Conservation (phyloP, 768 basidiomycete species). For the Cystobasidiopsis lactophilus region DNA sequence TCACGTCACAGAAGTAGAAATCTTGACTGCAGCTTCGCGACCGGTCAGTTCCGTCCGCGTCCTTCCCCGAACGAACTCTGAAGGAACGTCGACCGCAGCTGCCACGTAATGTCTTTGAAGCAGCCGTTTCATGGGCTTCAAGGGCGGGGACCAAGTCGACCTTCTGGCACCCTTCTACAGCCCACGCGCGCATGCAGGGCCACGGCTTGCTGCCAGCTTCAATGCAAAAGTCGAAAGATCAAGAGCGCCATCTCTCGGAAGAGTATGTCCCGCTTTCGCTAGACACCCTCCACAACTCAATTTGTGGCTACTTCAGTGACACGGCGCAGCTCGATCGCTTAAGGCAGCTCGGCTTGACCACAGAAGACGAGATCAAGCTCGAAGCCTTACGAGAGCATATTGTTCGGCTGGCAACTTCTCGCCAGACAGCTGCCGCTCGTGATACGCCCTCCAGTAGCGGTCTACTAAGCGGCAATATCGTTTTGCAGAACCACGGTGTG, state of each 20-base stretch:
- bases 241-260: slow-evolving; percentile 32
- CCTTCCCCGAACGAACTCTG: not conserved
- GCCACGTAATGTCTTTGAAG: slow-evolving; percentile 54
- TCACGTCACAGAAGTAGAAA: slow-evolving; percentile 44
- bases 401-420: slow-evolving; percentile 67
- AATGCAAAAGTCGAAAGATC: not conserved
- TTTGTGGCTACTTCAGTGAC: slow-evolving; percentile 37
- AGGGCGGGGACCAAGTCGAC: slow-evolving; percentile 45
- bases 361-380: slow-evolving; percentile 61
- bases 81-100: slow-evolving; percentile 28
- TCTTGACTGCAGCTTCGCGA: slow-evolving; percentile 54
- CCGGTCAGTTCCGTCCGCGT: slow-evolving; percentile 35
- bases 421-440: slow-evolving; percentile 37
- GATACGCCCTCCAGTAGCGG: slow-evolving; percentile 24
- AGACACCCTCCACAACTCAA: not conserved
- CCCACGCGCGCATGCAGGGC: not conserved
- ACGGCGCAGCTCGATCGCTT: slow-evolving; percentile 51
- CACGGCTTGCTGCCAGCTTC: not conserved
- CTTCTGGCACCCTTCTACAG: slow-evolving; percentile 7
- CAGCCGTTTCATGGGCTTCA: slow-evolving; percentile 71
- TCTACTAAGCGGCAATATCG: not conserved
- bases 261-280: slow-evolving; percentile 36
- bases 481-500: slow-evolving; percentile 5
- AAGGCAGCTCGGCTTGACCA: slow-evolving; percentile 68
- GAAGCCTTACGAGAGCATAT: slow-evolving; percentile 75